Conservation (phyloP, 768 basidiomycete species). For the Trametes coccinea region DNA sequence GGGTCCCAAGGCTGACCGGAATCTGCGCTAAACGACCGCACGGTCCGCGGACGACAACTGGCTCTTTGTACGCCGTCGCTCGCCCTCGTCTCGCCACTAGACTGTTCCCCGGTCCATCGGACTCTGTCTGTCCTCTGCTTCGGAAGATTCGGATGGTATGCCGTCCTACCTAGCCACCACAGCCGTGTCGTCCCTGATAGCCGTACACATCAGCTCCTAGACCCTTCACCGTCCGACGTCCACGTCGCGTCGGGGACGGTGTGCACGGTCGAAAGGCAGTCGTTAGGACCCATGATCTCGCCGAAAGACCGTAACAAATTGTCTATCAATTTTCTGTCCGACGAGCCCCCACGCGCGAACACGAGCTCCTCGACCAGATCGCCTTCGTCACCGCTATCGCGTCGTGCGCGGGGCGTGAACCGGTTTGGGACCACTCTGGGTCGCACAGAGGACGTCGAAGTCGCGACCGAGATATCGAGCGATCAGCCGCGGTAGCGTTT, state of each 20-base stretch:
- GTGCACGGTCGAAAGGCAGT: neutral
- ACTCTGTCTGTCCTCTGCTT: neutral
- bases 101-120: neutral
- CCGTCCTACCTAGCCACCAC: neutral
- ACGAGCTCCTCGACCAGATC: neutral
- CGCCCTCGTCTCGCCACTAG: neutral
- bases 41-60: slow-evolving; percentile 3
- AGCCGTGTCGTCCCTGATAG: neutral
- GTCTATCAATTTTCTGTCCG: slow-evolving; percentile 20
- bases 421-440: neutral
- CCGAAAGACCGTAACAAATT: slow-evolving; percentile 19
- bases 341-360: slow-evolving; percentile 6
- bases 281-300: slow-evolving; percentile 6
- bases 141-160: neutral
- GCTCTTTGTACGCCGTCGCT: neutral
- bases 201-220: neutral
- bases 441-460: slow-evolving; percentile 10
- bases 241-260: slow-evolving; percentile 4
- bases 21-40: slow-evolving; percentile 5
- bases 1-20: neutral
- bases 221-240: neutral
- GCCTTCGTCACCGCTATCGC: slow-evolving; percentile 12
- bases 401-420: slow-evolving; percentile 15
- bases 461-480: slow-evolving; percentile 10
- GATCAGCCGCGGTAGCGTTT: slow-evolving; percentile 24